A percentile compares a stretch with the other conserved stretches of the same genome.
Conservation (phyloP, 2,329 filamentous ascomycete genomes). For the Penicillium sclerotiorum region DNA sequence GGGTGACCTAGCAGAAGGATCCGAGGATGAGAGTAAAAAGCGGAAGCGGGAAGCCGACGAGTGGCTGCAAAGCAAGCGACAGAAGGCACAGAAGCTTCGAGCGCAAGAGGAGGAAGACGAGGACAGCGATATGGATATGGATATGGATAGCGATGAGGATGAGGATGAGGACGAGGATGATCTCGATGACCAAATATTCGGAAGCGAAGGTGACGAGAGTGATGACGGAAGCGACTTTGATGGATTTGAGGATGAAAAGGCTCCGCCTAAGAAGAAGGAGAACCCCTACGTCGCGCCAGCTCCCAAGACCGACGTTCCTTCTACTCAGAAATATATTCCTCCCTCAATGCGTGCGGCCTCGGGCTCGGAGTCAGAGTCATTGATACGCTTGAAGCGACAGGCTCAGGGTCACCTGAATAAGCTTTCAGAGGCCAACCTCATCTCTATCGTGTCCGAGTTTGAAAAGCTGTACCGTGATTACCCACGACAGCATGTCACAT, state of each 20-base stretch:
- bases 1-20: conserved; percentile 63
- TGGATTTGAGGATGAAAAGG: conserved; percentile 42
- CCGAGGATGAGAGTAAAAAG: conserved; percentile 53
- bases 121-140: conserved; percentile 32
- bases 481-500: conserved; percentile 85
- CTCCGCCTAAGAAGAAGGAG: conserved; percentile 60
- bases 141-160: conserved; percentile 32
- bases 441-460: conserved; percentile 79
- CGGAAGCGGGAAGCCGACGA: conserved; percentile 66
- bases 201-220: conserved; percentile 1
- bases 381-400: conserved; percentile 73
- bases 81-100: conserved; percentile 49
- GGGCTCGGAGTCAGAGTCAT: conserved; percentile 66
- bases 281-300: conserved; percentile 86
- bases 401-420: conserved; percentile 89
- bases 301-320: conserved; percentile 43
- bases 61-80: conserved; percentile 62
- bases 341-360: conserved; percentile 73
- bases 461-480: conserved; percentile 82
- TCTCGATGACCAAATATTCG: conserved; percentile 5
- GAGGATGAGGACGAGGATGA: conserved; percentile 34
- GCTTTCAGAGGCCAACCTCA: conserved; percentile 84
- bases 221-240: conserved; percentile 40
- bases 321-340: conserved; percentile 76
- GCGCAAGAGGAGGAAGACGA: conserved; percentile 24